Evolutionary conservation across 192 early-diverging fungal species (phyloP).

Genomic region (Dissophora globulifera): DNA sequence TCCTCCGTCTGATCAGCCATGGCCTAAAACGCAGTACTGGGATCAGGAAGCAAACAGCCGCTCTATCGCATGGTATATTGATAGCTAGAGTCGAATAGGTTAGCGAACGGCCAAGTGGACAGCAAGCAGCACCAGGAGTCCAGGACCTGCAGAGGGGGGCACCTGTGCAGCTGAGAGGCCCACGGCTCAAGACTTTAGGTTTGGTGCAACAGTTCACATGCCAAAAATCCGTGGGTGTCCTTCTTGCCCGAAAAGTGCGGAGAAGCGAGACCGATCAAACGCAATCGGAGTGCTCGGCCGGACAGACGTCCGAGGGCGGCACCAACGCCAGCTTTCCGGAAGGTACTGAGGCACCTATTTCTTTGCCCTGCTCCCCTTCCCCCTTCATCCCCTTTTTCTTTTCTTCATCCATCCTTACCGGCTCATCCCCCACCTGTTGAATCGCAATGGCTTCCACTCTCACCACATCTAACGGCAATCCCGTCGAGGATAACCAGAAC

Average conservation of each 20-base stretch:
- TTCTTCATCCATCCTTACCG: conserved; percentile 5
- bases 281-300: neutral
- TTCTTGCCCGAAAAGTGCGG: conserved; percentile 5
- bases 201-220: neutral
- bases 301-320: no score
- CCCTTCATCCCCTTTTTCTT: neutral
- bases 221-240: neutral
- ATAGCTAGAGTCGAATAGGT: no score
- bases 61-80: no score
- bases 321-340: neutral
- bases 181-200: no score
- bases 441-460: conserved; percentile 36
- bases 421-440: conserved; percentile 2
- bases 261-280: conserved; percentile 1
- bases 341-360: neutral
- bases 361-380: neutral
- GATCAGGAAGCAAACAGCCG: no score
- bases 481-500: conserved; percentile 74
- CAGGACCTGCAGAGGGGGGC: no score
- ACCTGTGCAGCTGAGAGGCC: no score
- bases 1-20: no score
- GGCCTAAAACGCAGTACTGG: no score
- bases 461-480: conserved; percentile 67
- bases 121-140: no score
- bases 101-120: no score